Conservation (phyloP, 2,329 filamentous ascomycete genomes). For the Alternaria longipes region DNA sequence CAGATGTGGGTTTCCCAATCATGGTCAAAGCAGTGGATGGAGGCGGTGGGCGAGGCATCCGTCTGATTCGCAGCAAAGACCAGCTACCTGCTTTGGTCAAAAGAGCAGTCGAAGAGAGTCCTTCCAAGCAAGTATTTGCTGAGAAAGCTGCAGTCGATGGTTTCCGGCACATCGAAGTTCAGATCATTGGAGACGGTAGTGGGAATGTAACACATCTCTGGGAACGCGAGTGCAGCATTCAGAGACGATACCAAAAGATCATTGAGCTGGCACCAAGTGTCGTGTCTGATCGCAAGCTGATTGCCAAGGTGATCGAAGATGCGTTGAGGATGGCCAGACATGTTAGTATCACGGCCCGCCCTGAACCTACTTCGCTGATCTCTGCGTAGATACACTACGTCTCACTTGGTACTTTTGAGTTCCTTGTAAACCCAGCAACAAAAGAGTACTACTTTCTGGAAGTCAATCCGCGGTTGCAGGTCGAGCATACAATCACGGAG, state of each 20-base stretch:
- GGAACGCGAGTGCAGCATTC: slow-evolving; percentile 69
- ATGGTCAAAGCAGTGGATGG: slow-evolving; percentile 73
- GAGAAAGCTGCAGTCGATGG: slow-evolving; percentile 70
- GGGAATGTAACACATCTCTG: slow-evolving; percentile 65
- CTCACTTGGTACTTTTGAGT: slow-evolving; percentile 72
- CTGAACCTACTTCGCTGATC: background rate
- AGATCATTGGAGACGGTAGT: slow-evolving; percentile 66
- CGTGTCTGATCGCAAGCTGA: slow-evolving; percentile 56
- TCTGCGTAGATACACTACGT: slow-evolving; percentile 59
- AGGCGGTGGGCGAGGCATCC: slow-evolving; percentile 68
- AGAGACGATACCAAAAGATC: slow-evolving; percentile 69
- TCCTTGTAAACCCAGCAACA: slow-evolving; percentile 63
- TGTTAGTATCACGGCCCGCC: slow-evolving; percentile 36
- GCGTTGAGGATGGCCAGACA: slow-evolving; percentile 62
- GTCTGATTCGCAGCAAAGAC: slow-evolving; percentile 58
- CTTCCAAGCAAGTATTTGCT: slow-evolving; percentile 65
- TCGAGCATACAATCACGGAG: slow-evolving; percentile 70
- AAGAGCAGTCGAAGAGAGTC: slow-evolving; percentile 66
- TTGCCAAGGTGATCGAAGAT: slow-evolving; percentile 62
- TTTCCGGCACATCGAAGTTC: slow-evolving; percentile 69
- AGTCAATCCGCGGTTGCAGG: slow-evolving; percentile 68
- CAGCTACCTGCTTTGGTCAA: slow-evolving; percentile 59
- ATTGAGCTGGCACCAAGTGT: slow-evolving; percentile 67
- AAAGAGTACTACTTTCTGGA: slow-evolving; percentile 67
- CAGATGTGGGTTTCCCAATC: slow-evolving; percentile 60